A percentile compares a stretch with the other conserved stretches of the same genome.
Evolutionary conservation across 257 asterid species (phyloP).

Genomic region (Nyctanthes arbortristis): DNA sequence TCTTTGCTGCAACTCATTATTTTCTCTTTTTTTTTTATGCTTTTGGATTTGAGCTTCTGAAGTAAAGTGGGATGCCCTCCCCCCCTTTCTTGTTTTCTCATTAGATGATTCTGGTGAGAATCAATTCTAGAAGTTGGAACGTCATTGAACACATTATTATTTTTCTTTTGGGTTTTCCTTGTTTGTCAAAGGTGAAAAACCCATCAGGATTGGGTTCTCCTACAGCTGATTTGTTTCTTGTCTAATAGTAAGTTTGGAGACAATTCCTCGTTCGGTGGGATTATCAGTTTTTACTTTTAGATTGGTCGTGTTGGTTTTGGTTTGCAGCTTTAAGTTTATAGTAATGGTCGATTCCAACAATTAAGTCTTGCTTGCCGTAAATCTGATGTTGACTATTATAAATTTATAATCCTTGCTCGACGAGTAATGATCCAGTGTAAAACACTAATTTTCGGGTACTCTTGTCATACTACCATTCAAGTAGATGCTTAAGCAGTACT

Average conservation of each 20-base stretch:
- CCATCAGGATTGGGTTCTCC: neutral
- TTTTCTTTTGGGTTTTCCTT: too few relatives aligned
- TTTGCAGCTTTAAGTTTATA: too few relatives aligned
- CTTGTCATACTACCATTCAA: neutral
- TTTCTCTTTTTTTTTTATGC: neutral
- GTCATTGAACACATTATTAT: neutral
- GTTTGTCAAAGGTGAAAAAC: conserved; percentile 4
- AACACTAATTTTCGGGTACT: neutral
- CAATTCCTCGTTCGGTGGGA: neutral
- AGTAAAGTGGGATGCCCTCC: conserved; percentile 5
- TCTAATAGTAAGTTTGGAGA: neutral
- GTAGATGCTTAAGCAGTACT: neutral
- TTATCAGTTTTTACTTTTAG: conserved; percentile 6
- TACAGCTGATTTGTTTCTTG: conserved; percentile 12
- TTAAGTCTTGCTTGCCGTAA: too few relatives aligned
- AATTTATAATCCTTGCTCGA: too few relatives aligned
- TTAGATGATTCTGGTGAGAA: neutral
- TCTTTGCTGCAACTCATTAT: too few relatives aligned
- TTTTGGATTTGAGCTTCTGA: conserved; percentile 1
- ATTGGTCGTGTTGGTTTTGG: too few relatives aligned
- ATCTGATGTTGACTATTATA: too few relatives aligned
- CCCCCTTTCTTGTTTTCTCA: neutral
- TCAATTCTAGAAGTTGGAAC: neutral
- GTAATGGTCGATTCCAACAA: too few relatives aligned
- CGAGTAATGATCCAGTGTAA: too few relatives aligned